Base-by-base conservation (phyloP, 2,329 filamentous ascomycete species). In the Neofusicoccum sp. region DNA sequence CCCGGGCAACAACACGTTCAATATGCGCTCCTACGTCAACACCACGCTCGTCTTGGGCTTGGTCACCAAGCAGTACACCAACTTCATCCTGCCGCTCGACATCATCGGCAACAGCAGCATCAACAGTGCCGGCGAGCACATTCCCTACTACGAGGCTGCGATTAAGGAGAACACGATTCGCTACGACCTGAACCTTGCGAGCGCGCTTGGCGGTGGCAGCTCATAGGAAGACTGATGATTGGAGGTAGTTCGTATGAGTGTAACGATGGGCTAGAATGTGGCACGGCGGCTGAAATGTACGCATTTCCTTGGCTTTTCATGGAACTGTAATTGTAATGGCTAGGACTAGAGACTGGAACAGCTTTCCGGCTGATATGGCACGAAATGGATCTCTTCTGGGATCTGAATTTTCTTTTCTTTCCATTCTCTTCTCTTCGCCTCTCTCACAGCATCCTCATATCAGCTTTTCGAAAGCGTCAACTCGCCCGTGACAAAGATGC, bases 91-190 rank as follows among this genome's bases (percentile, higher is more conserved):
- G 1, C 83, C 85, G 49, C 79, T 89, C 68, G 71, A 81, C 62
- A 80, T 89, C 62, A 72, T 77, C 6, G 86, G 86, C 59, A 79
- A 81, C 62, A 75, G 78, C 34, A 86, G 86, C 64, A 67, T 77
- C 48, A 83, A 84, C 71, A 64, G 81, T 29, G 66, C 70, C 66
- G 84, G 83, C 64, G 70, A 86, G 70, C 73, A 79, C 49, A 74
- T 89, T 59, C 71, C 75, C 41, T 89, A 88, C 74, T 87, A 85
- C 65, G 78, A 81, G 64, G 77, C 82, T 16, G 84, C 85, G 28
- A 80, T 89, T 31, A 77, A 76, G 64, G 76, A 79, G 48, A 79
- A 77, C 64, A 83, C 83, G 65, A 78, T 84, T 71, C 81, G 79
- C 45, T 73, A 88, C 54, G 70, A 80, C 31, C 80, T 89, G 66